These are phyloP conservation scores for Spiraea crenata DNA, from an alignment of 331 rosid genomes.

Conservation along the genomic window DNA sequence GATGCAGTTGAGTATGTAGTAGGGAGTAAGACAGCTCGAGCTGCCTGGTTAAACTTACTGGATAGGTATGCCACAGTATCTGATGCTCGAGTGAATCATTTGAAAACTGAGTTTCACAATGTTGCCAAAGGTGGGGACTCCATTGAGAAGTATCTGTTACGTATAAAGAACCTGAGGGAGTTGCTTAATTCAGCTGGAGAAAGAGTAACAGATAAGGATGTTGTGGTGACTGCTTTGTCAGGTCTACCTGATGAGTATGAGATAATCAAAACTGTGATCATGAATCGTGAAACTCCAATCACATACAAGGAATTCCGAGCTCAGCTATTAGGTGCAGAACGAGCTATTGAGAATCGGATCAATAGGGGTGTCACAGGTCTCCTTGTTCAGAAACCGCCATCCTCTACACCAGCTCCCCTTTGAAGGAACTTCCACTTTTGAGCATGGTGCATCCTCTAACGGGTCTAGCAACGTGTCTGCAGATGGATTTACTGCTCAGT, in stretches of 20 bases:
- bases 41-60: neutral
- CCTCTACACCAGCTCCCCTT: too few relatives aligned
- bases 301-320: neutral
- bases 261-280: neutral
- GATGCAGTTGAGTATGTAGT: neutral
- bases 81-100: neutral
- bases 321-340: neutral
- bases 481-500: too few relatives aligned
- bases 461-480: too few relatives aligned
- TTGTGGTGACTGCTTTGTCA: neutral
- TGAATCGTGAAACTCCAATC: neutral
- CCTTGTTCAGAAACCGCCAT: too few relatives aligned
- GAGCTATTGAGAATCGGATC: too few relatives aligned
- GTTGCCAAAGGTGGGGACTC: neutral
- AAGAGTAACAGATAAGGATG: neutral
- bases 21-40: neutral
- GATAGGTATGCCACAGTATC: neutral
- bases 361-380: neutral
- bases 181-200: neutral
- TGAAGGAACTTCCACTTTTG: too few relatives aligned
- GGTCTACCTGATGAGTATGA: neutral
- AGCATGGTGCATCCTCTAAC: too few relatives aligned
- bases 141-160: neutral
- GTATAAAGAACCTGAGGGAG: neutral
- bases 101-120: neutral